A percentile compares a stretch with the other conserved stretches of the same genome.
phyloP scores from a whole-genome alignment of 2,329 filamentous ascomycete genomes.

The Fusarium sp. region DNA sequence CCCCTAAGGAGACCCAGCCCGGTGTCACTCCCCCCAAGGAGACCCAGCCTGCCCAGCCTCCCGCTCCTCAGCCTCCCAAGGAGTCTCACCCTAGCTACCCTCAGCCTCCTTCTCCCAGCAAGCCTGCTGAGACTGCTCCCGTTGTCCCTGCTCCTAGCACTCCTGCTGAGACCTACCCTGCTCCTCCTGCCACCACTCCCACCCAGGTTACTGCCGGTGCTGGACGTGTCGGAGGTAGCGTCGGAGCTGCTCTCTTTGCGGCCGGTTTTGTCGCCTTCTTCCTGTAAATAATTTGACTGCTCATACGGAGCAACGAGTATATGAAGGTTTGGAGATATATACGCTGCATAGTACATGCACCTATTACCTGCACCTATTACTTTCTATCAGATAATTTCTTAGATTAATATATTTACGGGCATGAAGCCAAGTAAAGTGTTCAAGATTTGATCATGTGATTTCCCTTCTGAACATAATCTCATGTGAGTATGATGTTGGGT shows the following conservation, averaged over 20 bases:
- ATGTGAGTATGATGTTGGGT: not conserved
- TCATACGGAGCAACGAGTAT: conserved; percentile 17
- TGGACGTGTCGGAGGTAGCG: conserved; percentile 14
- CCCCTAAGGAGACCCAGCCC: not conserved
- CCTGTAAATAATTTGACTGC: conserved; percentile 18
- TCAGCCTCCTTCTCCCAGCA: not conserved
- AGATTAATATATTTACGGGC: conserved; percentile 7
- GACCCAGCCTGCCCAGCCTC: not conserved
- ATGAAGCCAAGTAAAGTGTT: not conserved
- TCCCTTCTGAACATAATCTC: not conserved
- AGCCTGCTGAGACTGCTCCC: conserved; percentile 10
- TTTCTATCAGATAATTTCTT: conserved; percentile 15
- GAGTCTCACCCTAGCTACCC: not conserved
- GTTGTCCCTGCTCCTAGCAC: not conserved
- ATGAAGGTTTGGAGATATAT: conserved; percentile 18
- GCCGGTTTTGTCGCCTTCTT: conserved; percentile 27
- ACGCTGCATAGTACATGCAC: conserved; percentile 20
- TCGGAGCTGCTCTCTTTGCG: conserved; percentile 7
- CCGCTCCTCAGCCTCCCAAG: not conserved
- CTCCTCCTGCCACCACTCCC: not conserved
- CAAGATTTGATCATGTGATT: accelerated
- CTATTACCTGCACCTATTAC: conserved; percentile 18
- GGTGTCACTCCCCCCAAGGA: not conserved
- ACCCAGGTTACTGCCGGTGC: conserved; percentile 9
- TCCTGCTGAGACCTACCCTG: conserved; percentile 6